Evolutionary conservation across 2,329 filamentous ascomycete genomes (phyloP).

Genomic region (Neobulgaria alba): DNA sequence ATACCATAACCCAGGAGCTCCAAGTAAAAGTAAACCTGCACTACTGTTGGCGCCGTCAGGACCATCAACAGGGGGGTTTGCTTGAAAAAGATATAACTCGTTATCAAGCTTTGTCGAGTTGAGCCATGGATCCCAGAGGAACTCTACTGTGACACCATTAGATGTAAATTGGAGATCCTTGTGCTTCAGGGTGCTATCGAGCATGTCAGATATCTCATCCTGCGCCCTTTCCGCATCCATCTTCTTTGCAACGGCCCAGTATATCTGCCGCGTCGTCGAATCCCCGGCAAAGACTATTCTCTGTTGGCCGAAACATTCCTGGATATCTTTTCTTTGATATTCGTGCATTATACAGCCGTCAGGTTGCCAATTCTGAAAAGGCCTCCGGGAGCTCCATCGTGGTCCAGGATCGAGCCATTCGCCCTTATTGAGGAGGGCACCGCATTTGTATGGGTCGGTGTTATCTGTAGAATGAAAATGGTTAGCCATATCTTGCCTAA

Average conservation of each 20-base stretch:
- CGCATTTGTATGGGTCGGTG: constrained; percentile 45
- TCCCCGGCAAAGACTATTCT: constrained; percentile 54
- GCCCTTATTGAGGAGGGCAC: constrained; percentile 41
- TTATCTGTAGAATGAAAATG: constrained; percentile 12
- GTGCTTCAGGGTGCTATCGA: constrained; percentile 34
- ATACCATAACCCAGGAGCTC: constrained; percentile 46
- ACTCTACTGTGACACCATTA: constrained; percentile 41
- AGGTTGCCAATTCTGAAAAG: constrained; percentile 48
- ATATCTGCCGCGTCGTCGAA: constrained; percentile 50
- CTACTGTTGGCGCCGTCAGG: constrained; percentile 23
- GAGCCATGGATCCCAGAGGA: constrained; percentile 56
- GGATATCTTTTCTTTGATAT: constrained; percentile 44
- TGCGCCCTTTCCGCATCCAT: constrained; percentile 35
- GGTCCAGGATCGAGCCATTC: constrained; percentile 37
- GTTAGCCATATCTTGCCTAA: no score
- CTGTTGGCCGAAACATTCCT: constrained; percentile 41
- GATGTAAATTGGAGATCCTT: constrained; percentile 36
- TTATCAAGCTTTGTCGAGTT: constrained; percentile 39
- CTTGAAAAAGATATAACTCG: constrained; percentile 33
- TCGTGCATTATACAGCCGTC: constrained; percentile 49
- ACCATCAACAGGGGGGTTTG: constrained; percentile 13
- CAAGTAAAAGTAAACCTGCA: constrained; percentile 42
- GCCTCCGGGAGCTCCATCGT: constrained; percentile 18
- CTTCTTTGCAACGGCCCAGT: constrained; percentile 46
- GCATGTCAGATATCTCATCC: constrained; percentile 29